phyloP scores from a whole-genome alignment of 2,329 filamentous ascomycete genomes.

The Chaetomiaceae sp. region DNA sequence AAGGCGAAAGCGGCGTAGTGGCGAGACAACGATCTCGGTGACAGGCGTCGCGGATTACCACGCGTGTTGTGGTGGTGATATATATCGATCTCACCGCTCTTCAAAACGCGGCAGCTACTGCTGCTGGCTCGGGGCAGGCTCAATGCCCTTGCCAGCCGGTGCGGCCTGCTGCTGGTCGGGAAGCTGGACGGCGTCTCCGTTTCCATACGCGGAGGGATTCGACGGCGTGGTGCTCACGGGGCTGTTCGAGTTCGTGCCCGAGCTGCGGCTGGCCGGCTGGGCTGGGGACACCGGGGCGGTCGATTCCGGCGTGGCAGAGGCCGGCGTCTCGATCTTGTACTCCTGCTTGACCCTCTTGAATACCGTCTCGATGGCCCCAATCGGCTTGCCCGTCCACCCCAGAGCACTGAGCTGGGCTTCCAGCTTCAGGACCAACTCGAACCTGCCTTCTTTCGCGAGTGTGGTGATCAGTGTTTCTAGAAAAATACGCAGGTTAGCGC shows the following conservation, averaged over 20 bases:
- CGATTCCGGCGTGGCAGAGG: conserved; percentile 25
- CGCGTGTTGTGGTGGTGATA: too few relatives aligned
- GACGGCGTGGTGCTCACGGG: conserved; percentile 40
- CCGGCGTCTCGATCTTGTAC: too few relatives aligned
- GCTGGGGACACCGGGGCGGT: conserved; percentile 31
- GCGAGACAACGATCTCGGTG: too few relatives aligned
- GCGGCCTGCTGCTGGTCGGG: conserved; percentile 22
- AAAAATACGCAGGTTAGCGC: conserved; percentile 22
- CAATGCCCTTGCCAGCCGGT: neutral
- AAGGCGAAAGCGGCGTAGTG: too few relatives aligned
- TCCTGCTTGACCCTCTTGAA: conserved; percentile 30
- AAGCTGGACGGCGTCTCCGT: conserved; percentile 46
- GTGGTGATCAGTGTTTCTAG: conserved; percentile 74
- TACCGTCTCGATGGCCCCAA: conserved; percentile 56
- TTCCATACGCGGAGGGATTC: conserved; percentile 60
- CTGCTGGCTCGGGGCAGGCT: neutral
- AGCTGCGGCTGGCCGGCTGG: conserved; percentile 42
- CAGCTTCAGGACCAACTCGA: conserved; percentile 56
- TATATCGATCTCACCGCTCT: too few relatives aligned
- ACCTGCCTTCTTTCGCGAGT: conserved; percentile 54
- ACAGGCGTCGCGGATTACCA: too few relatives aligned
- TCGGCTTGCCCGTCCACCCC: conserved; percentile 58
- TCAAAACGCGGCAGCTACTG: too few relatives aligned
- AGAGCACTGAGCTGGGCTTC: conserved; percentile 56
- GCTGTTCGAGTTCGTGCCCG: conserved; percentile 60